Conservation (phyloP, 208 protist species). For the Crithidia thermophila region DNA sequence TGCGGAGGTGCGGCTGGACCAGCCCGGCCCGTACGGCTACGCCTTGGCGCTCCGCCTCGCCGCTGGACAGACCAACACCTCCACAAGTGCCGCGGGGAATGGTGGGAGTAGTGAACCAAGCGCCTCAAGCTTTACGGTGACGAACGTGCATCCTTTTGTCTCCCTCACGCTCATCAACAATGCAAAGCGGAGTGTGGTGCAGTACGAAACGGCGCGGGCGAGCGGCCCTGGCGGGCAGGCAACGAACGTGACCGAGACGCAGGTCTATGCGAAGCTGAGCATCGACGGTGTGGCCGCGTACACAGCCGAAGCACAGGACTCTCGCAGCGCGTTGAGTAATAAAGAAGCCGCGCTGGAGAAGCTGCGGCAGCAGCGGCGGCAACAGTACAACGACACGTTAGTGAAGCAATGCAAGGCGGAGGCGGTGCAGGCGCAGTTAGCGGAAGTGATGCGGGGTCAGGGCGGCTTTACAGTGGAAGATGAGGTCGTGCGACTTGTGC, state of each 20-base stretch:
- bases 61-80: not conserved
- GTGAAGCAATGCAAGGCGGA: slow-evolving; percentile 52
- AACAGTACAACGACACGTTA: slow-evolving; percentile 79
- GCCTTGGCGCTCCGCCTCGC: slow-evolving; percentile 45
- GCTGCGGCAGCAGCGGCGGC: slow-evolving; percentile 48
- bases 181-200: slow-evolving; percentile 38
- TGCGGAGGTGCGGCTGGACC: slow-evolving; percentile 8
- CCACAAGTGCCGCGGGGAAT: not conserved
- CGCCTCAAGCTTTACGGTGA: slow-evolving; percentile 35
- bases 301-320: slow-evolving; percentile 85
- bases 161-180: slow-evolving; percentile 65
- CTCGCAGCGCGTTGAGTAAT: slow-evolving; percentile 83
- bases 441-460: slow-evolving; percentile 16
- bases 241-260: slow-evolving; percentile 87
- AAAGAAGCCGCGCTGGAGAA: slow-evolving; percentile 73
- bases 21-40: slow-evolving; percentile 61
- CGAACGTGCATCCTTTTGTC: slow-evolving; percentile 49
- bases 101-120: not conserved
- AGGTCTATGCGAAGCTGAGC: slow-evolving; percentile 78
- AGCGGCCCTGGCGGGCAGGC: slow-evolving; percentile 90
- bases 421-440: slow-evolving; percentile 43
- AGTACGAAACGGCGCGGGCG: slow-evolving; percentile 78
- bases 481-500: slow-evolving; percentile 17
- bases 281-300: slow-evolving; percentile 77
- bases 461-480: slow-evolving; percentile 33